A percentile compares a stretch with the other conserved stretches of the same genome.
phyloP scores from a whole-genome alignment of 2,329 filamentous ascomycete species.

The Scedosporium apiospermum region DNA sequence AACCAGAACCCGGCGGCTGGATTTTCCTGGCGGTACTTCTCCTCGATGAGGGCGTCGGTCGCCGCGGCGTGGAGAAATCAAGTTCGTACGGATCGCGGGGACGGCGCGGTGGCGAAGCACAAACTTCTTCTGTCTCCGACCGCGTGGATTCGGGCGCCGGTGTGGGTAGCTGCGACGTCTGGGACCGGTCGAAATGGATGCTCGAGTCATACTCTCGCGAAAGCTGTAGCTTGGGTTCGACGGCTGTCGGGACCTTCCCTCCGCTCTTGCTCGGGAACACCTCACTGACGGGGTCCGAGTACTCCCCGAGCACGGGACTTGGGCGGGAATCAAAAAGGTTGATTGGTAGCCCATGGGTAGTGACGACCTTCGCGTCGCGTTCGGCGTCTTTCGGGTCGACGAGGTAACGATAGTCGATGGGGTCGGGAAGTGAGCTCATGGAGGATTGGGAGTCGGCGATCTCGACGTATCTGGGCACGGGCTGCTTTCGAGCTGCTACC shows the following conservation, averaged over 20 bases:
- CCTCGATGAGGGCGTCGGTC: not conserved
- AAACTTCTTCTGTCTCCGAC: not conserved
- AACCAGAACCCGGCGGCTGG: not conserved
- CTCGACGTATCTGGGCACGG: not conserved
- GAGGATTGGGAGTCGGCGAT: constrained; percentile 1
- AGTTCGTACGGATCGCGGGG: constrained; percentile 1
- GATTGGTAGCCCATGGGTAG: not conserved
- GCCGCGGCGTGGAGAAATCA: not conserved
- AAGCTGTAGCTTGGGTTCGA: not conserved
- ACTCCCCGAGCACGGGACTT: not conserved
- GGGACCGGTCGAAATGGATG: not conserved
- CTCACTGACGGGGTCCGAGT: not conserved
- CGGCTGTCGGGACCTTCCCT: not conserved
- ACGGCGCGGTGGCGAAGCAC: not conserved
- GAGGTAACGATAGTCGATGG: not conserved
- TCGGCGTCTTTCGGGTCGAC: not conserved
- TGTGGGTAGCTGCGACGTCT: not conserved
- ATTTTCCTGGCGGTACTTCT: not conserved
- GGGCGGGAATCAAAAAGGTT: not conserved
- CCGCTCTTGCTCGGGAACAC: not conserved
- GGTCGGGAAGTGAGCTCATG: not conserved
- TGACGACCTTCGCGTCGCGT: not conserved
- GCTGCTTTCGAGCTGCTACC: not conserved
- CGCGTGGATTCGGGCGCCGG: not conserved
- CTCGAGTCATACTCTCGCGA: not conserved